Evolutionary conservation across 2,329 filamentous ascomycete genomes (phyloP), one percentile per base, ranked within the genome.

Genomic region (Fusarium lyarnte): DNA sequence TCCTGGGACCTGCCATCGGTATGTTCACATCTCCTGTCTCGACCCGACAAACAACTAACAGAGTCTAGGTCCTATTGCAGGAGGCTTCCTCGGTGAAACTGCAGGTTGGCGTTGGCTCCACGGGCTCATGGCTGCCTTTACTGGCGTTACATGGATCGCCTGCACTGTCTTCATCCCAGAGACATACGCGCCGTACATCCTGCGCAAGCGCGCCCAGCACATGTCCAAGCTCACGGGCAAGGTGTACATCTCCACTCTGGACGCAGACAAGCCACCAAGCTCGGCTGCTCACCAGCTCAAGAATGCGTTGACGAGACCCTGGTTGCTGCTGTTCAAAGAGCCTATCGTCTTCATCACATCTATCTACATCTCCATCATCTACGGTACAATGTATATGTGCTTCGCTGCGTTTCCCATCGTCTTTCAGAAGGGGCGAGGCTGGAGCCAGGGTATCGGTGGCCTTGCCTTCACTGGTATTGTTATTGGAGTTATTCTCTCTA

Each of bases 281-380:
- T 69, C 71, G 0, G 36, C 74, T 7, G 23, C 87, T 12, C 88
- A 87, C 36, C 87, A 89, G 82, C 72, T 90, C 9, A 72, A 65
- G 58, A 47, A 25, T 13, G 75, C 74, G 1, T 80, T 58, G 84
- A 86, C 21, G 38, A 85, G 92, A 3, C 92, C 92, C 0, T 93
- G 91, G 91, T 81, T 90, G 21, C 83, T 94, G 17, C 84, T 94
- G 8, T 91, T 93, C 83, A 81, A 82, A 60, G 92, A 94, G 74
- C 91, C 92, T 5, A 93, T 93, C 73, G 90, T 93, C 14, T 77
- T 91, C 6, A 80, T 93, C 3, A 82, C 89, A 1, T 88, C 87
- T 8, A 83, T 93, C 14, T 93, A 92, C 81, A 87, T 91, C 82
- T 89, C 90, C 47, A 90, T 88, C 8, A 68, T 68, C 1, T 72